These are phyloP conservation scores for Neopestalotiopsis clavispora DNA, from an alignment of 2,329 filamentous ascomycete genomes.

Conservation along the genomic window DNA sequence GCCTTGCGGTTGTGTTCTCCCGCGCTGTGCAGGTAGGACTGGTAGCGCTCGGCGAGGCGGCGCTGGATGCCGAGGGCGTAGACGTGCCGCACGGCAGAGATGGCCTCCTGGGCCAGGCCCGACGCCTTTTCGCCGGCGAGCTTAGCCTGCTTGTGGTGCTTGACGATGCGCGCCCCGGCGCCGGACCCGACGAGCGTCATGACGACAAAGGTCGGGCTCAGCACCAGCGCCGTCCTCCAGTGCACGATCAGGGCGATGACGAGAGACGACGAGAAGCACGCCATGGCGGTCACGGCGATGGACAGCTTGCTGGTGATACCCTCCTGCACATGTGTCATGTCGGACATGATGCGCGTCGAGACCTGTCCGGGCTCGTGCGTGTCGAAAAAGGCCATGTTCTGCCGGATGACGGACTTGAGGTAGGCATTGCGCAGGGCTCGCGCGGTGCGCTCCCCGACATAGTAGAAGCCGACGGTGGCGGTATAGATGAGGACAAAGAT, in stretches of 20 bases:
- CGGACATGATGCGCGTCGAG: slow-evolving; percentile 25
- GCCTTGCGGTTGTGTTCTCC: background rate
- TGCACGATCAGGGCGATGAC: slow-evolving; percentile 44
- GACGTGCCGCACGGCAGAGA: slow-evolving; percentile 20
- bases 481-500: slow-evolving; percentile 25
- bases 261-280: slow-evolving; percentile 45
- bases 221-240: slow-evolving; percentile 50
- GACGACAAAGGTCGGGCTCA: slow-evolving; percentile 35
- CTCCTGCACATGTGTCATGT: slow-evolving; percentile 27
- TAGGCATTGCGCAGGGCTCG: slow-evolving; percentile 25
- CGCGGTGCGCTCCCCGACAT: slow-evolving; percentile 27
- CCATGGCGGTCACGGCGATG: slow-evolving; percentile 24
- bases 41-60: slow-evolving; percentile 12
- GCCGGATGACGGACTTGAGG: slow-evolving; percentile 27
- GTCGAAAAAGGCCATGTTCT: slow-evolving; percentile 35
- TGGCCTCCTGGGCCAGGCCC: slow-evolving; percentile 75
- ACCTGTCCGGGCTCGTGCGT: slow-evolving; percentile 28
- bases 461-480: slow-evolving; percentile 27
- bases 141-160: slow-evolving; percentile 34
- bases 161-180: slow-evolving; percentile 21
- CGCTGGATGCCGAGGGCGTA: slow-evolving; percentile 21
- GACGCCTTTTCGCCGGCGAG: slow-evolving; percentile 21
- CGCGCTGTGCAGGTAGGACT: background rate
- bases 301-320: slow-evolving; percentile 27
- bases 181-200: slow-evolving; percentile 43